phyloP scores from a whole-genome alignment of 441 rosid species.

The Populus hybrid region DNA sequence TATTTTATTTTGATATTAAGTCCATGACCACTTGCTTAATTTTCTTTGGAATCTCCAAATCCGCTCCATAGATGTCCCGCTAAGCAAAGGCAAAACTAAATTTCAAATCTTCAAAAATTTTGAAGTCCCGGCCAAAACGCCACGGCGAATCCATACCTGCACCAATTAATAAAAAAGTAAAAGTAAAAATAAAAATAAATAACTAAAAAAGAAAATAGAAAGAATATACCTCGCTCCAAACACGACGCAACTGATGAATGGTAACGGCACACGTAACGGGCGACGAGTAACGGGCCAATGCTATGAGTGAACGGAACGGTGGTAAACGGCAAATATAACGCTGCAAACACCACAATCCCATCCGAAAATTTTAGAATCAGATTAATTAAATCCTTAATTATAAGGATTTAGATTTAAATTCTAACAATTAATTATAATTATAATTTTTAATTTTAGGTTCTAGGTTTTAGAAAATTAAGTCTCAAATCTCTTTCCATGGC shows the following conservation, averaged over 20 bases:
- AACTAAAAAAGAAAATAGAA: not conserved
- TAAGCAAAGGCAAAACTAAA: not conserved
- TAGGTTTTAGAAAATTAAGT: conserved; percentile 6
- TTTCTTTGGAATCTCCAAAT: not conserved
- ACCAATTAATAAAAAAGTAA: not conserved
- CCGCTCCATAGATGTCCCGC: not conserved
- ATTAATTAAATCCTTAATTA: not conserved
- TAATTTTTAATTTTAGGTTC: not conserved
- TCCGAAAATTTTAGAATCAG: not conserved
- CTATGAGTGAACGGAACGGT: not conserved
- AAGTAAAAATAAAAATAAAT: not conserved
- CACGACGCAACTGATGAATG: conserved; percentile 24
- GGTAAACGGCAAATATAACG: conserved; percentile 15
- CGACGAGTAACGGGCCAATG: not conserved
- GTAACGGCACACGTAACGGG: conserved; percentile 14
- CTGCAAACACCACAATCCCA: conserved; percentile 16
- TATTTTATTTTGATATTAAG: not conserved
- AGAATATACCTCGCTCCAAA: conserved; percentile 35
- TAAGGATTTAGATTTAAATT: not conserved
- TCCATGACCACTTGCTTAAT: not conserved
- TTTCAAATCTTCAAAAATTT: not conserved
- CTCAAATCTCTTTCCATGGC: conserved; percentile 43
- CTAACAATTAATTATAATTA: not conserved
- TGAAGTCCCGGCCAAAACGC: not conserved
- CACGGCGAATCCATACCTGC: conserved; percentile 4